These are phyloP conservation scores for Colletotrichum lupini DNA, from an alignment of 2,329 filamentous ascomycete genomes.

Conservation along the genomic window DNA sequence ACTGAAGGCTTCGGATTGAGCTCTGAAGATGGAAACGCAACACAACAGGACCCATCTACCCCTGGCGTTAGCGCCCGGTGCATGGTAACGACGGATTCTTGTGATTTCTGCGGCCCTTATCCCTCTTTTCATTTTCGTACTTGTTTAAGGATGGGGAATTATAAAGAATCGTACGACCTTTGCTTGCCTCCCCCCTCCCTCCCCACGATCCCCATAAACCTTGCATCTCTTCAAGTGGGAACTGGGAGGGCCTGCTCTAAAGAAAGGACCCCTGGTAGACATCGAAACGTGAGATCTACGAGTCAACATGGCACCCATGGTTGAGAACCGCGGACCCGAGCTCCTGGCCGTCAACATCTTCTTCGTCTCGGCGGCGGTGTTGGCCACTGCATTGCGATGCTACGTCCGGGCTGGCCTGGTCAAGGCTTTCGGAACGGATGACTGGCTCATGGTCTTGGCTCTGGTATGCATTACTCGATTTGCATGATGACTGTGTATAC, in stretches of 20 bases:
- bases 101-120: not conserved
- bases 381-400: slow-evolving; percentile 45
- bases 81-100: not conserved
- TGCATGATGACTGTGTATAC: not conserved
- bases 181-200: not conserved
- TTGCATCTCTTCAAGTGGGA: slow-evolving; percentile 4
- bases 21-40: not conserved
- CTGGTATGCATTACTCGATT: slow-evolving; percentile 40
- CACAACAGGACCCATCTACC: not conserved
- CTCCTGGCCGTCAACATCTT: slow-evolving; percentile 47
- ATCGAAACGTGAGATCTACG: not conserved
- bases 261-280: slow-evolving; percentile 12
- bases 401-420: slow-evolving; percentile 49
- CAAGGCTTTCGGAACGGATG: slow-evolving; percentile 52
- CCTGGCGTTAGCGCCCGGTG: not conserved
- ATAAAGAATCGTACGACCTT: not conserved
- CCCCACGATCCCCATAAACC: not conserved
- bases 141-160: not conserved
- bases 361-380: slow-evolving; percentile 41
- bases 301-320: slow-evolving; percentile 18
- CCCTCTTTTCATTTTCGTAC: not conserved
- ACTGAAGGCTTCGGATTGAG: not conserved
- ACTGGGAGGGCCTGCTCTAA: slow-evolving; percentile 17
- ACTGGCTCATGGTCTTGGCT: slow-evolving; percentile 51
- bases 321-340: slow-evolving; percentile 47